phyloP scores from a whole-genome alignment of 2,329 filamentous ascomycete species.

The Juglanconis sp. region DNA sequence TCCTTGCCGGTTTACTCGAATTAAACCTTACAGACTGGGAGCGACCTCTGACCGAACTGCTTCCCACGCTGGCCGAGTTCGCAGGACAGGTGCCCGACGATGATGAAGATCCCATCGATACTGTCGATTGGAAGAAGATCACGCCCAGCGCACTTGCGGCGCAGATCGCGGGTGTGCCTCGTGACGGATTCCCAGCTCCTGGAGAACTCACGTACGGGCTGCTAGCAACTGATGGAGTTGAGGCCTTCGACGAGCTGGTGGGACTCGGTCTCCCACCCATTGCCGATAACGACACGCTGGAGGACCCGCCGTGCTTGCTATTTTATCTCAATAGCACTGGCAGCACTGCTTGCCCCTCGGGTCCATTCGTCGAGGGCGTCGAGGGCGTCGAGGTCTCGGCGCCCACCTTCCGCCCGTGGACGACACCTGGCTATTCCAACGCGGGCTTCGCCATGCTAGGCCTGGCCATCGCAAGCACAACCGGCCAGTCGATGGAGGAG shows the following conservation, averaged over 20 bases:
- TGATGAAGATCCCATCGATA: conserved; percentile 21
- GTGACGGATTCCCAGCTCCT: conserved; percentile 23
- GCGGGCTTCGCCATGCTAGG: conserved; percentile 26
- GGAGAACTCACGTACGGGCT: conserved; percentile 7
- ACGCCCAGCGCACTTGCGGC: conserved; percentile 31
- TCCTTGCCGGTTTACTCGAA: conserved; percentile 34
- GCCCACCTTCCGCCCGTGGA: conserved; percentile 23
- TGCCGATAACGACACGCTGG: conserved; percentile 9
- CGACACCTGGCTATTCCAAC: conserved; percentile 24
- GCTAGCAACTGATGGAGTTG: neutral
- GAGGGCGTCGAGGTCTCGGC: conserved; percentile 24
- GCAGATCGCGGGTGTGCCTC: conserved; percentile 28
- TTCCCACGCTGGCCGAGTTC: conserved; percentile 27
- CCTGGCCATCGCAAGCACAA: conserved; percentile 21
- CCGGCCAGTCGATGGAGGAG: conserved; percentile 16
- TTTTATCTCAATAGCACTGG: conserved; percentile 9
- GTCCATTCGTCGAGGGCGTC: conserved; percentile 25
- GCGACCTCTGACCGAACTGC: conserved; percentile 27
- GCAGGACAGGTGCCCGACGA: neutral
- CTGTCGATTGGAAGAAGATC: conserved; percentile 30
- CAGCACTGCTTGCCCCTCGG: conserved; percentile 20
- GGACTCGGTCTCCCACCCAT: neutral
- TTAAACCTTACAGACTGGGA: conserved; percentile 32
- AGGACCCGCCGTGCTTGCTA: conserved; percentile 11
- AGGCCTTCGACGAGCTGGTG: neutral